Percentiles rank a stretch among this genome's conserved stretches.
phyloP scores from a whole-genome alignment of 1,284 basidiomycete genomes.

The Gomphus bonarii region DNA sequence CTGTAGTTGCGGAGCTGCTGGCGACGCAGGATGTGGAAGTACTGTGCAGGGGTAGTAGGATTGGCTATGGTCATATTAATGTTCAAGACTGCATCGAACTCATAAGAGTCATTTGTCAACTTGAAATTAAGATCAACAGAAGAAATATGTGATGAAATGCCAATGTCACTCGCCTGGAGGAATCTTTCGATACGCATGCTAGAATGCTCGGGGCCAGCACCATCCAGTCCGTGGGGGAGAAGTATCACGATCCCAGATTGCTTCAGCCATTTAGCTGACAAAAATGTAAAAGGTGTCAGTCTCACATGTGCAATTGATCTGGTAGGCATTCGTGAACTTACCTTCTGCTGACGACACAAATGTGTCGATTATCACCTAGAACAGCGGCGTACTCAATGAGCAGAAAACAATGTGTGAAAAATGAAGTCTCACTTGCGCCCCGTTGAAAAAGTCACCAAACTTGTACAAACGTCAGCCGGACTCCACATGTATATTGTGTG shows the following conservation, averaged over 20 bases:
- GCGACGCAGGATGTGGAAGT: constrained; percentile 80
- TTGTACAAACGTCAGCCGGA: constrained; percentile 17
- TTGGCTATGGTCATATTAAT: constrained; percentile 77
- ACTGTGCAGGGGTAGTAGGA: constrained; percentile 81
- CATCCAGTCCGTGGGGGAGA: constrained; percentile 80
- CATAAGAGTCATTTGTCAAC: constrained; percentile 64
- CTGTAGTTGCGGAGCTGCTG: constrained; percentile 79
- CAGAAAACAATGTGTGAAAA: not conserved
- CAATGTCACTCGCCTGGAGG: constrained; percentile 49
- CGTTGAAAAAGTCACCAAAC: constrained; percentile 91
- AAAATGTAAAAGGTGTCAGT: not conserved
- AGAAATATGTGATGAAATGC: not conserved
- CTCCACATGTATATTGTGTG: not conserved
- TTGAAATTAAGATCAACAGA: constrained; percentile 18
- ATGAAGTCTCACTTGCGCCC: constrained; percentile 48
- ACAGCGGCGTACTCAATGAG: not conserved
- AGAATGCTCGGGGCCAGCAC: constrained; percentile 87
- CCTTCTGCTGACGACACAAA: constrained; percentile 78
- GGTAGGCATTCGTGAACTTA: constrained; percentile 24
- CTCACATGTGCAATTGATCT: not conserved
- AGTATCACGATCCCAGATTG: constrained; percentile 84
- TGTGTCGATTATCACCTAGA: constrained; percentile 73
- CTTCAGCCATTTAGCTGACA: constrained; percentile 82
- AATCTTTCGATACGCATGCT: constrained; percentile 79
- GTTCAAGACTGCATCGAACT: constrained; percentile 31